Evolutionary conservation across 164 flowering plant species (phyloP).

Genomic region (Magnolia sinica): DNA sequence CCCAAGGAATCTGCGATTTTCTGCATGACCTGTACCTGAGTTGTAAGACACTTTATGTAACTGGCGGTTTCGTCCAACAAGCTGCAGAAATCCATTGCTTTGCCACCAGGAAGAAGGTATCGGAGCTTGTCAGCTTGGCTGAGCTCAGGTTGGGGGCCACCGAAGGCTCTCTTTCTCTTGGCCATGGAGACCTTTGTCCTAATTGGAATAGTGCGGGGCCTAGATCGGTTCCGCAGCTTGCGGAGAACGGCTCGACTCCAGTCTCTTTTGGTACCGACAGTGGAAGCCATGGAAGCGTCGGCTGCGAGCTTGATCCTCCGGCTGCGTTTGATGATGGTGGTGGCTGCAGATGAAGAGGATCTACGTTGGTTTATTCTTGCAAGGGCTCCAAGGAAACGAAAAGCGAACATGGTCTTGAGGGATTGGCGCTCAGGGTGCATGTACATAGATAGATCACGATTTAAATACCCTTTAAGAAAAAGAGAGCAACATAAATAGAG

Average conservation of each 20-base stretch:
- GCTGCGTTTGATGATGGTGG: slow-evolving; percentile 11
- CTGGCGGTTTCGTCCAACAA: slow-evolving; percentile 59
- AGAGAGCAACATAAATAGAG: too few relatives aligned
- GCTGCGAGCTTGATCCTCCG: slow-evolving; percentile 42
- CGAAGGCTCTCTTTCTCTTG: not conserved
- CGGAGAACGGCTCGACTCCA: slow-evolving; percentile 53
- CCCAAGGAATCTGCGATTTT: slow-evolving; percentile 29
- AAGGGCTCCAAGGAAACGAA: slow-evolving; percentile 35
- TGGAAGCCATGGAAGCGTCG: slow-evolving; percentile 45
- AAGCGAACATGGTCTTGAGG: slow-evolving; percentile 28
- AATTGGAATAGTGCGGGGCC: not conserved
- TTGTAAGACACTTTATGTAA: slow-evolving; percentile 47
- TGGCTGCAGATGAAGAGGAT: slow-evolving; percentile 4
- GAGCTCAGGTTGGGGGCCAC: not conserved
- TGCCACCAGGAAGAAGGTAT: slow-evolving; percentile 55
- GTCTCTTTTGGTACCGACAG: slow-evolving; percentile 36
- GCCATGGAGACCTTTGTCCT: not conserved
- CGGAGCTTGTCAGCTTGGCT: slow-evolving; percentile 29
- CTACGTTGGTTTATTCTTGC: slow-evolving; percentile 10
- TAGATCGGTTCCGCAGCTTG: slow-evolving; percentile 22
- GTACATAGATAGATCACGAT: not conserved
- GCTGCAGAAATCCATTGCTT: slow-evolving; percentile 41
- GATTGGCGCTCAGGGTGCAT: slow-evolving; percentile 10
- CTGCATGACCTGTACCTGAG: slow-evolving; percentile 61
- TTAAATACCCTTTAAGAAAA: too few relatives aligned